Evolutionary conservation across 495 filamentous ascomycete genomes (phyloP).

Genomic region (Aspergillus sparsus): DNA sequence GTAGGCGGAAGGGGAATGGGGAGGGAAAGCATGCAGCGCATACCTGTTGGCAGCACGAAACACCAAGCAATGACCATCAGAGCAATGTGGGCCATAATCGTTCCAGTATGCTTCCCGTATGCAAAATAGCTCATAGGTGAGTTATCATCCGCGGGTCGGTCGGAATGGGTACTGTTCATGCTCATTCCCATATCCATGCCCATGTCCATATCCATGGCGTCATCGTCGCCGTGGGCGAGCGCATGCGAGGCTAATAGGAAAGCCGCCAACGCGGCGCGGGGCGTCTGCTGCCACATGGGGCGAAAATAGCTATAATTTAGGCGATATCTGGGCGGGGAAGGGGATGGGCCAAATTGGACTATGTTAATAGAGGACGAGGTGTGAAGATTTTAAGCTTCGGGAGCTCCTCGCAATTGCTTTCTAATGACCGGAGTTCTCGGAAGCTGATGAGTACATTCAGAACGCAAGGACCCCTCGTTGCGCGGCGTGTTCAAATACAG

Average conservation of each 20-base stretch:
- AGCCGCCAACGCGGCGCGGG: conserved; percentile 35
- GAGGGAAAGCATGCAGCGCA: conserved; percentile 25
- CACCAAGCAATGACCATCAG: conserved; percentile 84
- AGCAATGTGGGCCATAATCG: conserved; percentile 75
- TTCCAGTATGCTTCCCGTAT: conserved; percentile 61
- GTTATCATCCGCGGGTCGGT: conserved; percentile 36
- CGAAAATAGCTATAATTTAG: conserved; percentile 15
- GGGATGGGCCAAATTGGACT: neutral
- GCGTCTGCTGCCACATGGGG: conserved; percentile 31
- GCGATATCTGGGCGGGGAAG: neutral
- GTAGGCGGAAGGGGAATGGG: neutral
- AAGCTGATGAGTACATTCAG: neutral
- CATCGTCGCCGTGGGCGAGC: conserved; percentile 40
- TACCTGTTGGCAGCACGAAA: conserved; percentile 79
- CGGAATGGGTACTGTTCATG: conserved; percentile 34
- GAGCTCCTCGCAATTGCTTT: neutral
- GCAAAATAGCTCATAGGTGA: conserved; percentile 72
- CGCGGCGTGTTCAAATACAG: neutral
- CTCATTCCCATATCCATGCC: conserved; percentile 43
- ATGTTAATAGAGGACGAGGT: conserved; percentile 1
- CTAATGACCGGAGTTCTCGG: conserved; percentile 7
- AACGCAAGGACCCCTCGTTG: no score
- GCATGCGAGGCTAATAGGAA: conserved; percentile 37
- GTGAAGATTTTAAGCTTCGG: conserved; percentile 1
- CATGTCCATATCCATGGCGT: conserved; percentile 34